Evolutionary conservation across 2,329 filamentous ascomycete genomes (phyloP).

Genomic region (Colletotrichum orbiculare): DNA sequence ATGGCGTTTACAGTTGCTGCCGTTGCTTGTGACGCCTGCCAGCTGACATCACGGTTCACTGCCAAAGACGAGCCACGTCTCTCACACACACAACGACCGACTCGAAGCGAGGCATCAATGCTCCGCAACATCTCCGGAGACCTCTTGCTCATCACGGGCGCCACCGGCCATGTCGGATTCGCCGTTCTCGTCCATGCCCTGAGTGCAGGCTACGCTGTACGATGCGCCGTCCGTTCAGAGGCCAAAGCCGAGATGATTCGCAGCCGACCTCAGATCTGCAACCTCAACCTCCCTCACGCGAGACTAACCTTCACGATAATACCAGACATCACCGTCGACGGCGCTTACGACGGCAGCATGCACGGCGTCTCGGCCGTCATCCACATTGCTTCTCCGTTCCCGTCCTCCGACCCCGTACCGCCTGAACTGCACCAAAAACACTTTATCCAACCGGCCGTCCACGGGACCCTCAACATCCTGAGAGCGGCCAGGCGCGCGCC

Average conservation of each 20-base stretch:
- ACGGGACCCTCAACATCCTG: conserved; percentile 62
- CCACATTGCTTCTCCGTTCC: conserved; percentile 45
- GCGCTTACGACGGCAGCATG: conserved; percentile 56
- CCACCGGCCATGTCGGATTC: conserved; percentile 47
- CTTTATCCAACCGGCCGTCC: conserved; percentile 66
- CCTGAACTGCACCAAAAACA: conserved; percentile 61
- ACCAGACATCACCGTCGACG: conserved; percentile 49
- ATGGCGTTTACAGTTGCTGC: no score
- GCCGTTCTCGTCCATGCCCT: conserved; percentile 42
- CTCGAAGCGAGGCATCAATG: neutral
- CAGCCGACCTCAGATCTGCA: conserved; percentile 28
- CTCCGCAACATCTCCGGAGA: conserved; percentile 28
- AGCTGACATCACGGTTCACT: no score
- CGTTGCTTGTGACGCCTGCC: no score
- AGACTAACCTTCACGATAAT: conserved; percentile 46
- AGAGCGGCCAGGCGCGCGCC: conserved; percentile 54
- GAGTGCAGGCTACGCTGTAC: conserved; percentile 43
- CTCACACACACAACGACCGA: no score
- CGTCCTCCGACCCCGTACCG: conserved; percentile 66
- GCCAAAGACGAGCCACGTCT: no score
- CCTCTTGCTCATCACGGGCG: conserved; percentile 44
- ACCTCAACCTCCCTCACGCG: conserved; percentile 32
- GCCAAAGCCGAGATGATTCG: conserved; percentile 35
- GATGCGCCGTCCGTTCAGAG: conserved; percentile 45
- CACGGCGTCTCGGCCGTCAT: conserved; percentile 52